phyloP scores from a whole-genome alignment of 129 eudicot species.

The Tagetes patula region DNA sequence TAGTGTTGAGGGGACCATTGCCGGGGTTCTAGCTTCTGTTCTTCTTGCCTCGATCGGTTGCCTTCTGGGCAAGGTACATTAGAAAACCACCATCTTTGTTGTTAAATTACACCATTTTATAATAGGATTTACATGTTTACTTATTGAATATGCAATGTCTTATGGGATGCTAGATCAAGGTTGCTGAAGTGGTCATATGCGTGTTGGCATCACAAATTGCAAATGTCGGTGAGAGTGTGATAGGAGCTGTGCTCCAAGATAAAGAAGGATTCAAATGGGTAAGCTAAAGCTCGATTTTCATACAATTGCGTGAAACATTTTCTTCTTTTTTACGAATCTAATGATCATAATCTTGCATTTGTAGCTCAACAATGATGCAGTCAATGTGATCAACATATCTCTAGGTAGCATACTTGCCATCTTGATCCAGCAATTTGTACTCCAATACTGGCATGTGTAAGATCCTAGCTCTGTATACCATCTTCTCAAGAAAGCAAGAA shows the following conservation, averaged over 20 bases:
- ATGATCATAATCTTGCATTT: constrained; percentile 21
- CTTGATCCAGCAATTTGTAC: constrained; percentile 60
- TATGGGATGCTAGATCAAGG: constrained; percentile 45
- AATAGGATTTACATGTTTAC: background rate
- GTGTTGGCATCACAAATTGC: constrained; percentile 96
- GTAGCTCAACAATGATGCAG: constrained; percentile 93
- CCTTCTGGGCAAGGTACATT: constrained; percentile 55
- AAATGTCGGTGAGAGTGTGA: constrained; percentile 82
- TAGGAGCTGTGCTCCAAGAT: constrained; percentile 86
- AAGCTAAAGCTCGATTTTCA: constrained; percentile 20
- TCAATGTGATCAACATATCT: constrained; percentile 83
- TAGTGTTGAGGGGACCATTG: constrained; percentile 85
- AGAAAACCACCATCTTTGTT: background rate
- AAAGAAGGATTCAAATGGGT: constrained; percentile 93
- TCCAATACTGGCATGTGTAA: constrained; percentile 39
- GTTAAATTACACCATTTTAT: background rate
- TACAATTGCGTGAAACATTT: background rate
- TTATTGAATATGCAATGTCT: constrained; percentile 2
- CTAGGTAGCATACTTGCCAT: constrained; percentile 82
- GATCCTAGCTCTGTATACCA: background rate
- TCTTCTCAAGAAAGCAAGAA: background rate
- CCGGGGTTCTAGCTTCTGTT: constrained; percentile 81
- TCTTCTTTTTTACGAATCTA: background rate
- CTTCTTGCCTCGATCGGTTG: constrained; percentile 65
- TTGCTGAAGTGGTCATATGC: constrained; percentile 65